Percentiles rank a stretch among this genome's conserved stretches.
phyloP scores from a whole-genome alignment of 78 protist genomes.

The Carpediemonas membranifera region DNA sequence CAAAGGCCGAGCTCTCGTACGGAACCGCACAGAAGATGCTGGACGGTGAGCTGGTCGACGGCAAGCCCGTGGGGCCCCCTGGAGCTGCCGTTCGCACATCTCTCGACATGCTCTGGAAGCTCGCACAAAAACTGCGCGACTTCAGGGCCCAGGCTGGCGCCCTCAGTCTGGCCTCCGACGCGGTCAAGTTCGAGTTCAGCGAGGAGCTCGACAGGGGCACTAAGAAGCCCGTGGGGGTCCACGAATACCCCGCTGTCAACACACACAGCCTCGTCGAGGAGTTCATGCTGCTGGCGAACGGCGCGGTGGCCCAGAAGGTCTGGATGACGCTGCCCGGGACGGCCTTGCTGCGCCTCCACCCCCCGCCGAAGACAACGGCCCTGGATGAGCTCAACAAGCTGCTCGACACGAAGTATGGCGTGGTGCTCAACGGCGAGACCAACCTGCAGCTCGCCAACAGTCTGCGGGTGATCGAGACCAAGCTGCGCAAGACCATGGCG shows the following conservation, averaged over 20 bases:
- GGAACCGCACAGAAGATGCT: slow-evolving; percentile 12
- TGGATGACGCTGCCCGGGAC: slow-evolving; percentile 36
- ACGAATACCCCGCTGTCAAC: neutral
- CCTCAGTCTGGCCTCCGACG: too few relatives aligned
- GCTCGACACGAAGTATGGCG: too few relatives aligned
- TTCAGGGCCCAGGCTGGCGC: too few relatives aligned
- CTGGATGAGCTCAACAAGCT: slow-evolving; percentile 6
- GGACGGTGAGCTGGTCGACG: too few relatives aligned
- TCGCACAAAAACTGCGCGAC: too few relatives aligned
- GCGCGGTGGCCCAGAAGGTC: slow-evolving; percentile 62
- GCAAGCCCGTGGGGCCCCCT: too few relatives aligned
- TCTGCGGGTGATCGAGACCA: slow-evolving; percentile 5
- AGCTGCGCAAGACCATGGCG: neutral
- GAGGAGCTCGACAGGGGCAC: too few relatives aligned
- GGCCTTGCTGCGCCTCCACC: slow-evolving; percentile 74
- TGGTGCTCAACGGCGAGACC: slow-evolving; percentile 15
- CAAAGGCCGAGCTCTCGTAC: slow-evolving; percentile 7
- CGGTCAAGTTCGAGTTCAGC: too few relatives aligned
- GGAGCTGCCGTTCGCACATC: too few relatives aligned
- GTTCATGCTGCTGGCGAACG: slow-evolving; percentile 85
- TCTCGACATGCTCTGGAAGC: too few relatives aligned
- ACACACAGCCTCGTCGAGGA: slow-evolving; percentile 72
- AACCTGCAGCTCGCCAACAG: slow-evolving; percentile 42
- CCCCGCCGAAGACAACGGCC: slow-evolving; percentile 38
- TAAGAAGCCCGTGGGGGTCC: slow-evolving; percentile 17